These are phyloP conservation scores for Arabidopsis lyrata DNA, from an alignment of 441 rosid species.

Conservation along the genomic window DNA sequence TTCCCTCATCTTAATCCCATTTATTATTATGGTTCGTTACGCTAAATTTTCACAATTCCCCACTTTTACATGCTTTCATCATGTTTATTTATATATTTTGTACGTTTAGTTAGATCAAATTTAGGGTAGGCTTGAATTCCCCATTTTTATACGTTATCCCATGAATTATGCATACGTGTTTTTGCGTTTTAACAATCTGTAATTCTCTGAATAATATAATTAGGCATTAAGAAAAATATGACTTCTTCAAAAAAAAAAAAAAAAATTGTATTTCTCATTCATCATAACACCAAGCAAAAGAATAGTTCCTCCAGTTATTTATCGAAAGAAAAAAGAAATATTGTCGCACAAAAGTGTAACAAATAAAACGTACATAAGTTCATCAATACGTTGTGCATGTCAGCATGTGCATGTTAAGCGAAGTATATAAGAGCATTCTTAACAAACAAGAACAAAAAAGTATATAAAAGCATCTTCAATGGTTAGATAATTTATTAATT, in stretches of 20 bases:
- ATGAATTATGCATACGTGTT: slow-evolving; percentile 9
- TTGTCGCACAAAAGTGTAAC: neutral
- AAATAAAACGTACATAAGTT: neutral
- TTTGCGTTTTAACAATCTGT: slow-evolving; percentile 1
- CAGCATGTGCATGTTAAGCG: slow-evolving; percentile 15
- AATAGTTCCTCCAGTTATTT: neutral
- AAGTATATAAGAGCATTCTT: neutral
- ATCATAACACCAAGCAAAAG: neutral
- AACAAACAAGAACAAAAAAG: too few relatives aligned
- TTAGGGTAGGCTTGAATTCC: slow-evolving; percentile 8
- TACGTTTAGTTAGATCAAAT: slow-evolving; percentile 6
- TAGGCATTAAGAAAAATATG: neutral
- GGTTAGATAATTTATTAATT: too few relatives aligned
- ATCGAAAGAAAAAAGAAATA: neutral
- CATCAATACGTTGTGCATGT: slow-evolving; percentile 34
- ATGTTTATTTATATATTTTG: slow-evolving; percentile 5
- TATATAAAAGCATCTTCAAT: too few relatives aligned
- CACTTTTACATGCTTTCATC: slow-evolving; percentile 29
- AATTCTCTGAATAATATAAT: neutral
- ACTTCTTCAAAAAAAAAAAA: neutral
- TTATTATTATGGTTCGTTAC: slow-evolving; percentile 48
- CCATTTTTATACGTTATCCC: slow-evolving; percentile 25
- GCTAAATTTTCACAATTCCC: slow-evolving; percentile 50
- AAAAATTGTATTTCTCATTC: neutral
- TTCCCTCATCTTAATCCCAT: slow-evolving; percentile 37